These are phyloP conservation scores for Smallanthus sonchifolius DNA, from an alignment of 129 eudicot genomes.

Conservation along the genomic window DNA sequence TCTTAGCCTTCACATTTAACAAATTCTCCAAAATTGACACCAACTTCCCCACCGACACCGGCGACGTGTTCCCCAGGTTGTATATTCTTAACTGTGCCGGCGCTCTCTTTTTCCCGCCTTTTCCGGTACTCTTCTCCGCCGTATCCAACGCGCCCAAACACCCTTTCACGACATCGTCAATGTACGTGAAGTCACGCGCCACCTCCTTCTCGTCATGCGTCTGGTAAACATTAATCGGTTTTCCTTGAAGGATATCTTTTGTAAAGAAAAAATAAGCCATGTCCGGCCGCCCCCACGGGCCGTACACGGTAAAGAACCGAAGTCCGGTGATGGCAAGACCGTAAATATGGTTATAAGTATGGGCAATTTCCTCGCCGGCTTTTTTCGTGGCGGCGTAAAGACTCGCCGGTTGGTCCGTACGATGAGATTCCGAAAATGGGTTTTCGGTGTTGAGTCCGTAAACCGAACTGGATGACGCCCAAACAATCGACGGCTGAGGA, in stretches of 20 bases:
- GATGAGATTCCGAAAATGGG: slow-evolving; percentile 61
- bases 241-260: slow-evolving; percentile 53
- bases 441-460: slow-evolving; percentile 58
- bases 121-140: slow-evolving; percentile 80
- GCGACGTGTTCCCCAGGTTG: slow-evolving; percentile 69
- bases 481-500: slow-evolving; percentile 74
- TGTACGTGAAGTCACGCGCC: slow-evolving; percentile 85
- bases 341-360: slow-evolving; percentile 65
- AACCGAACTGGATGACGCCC: slow-evolving; percentile 78
- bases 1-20: slow-evolving; percentile 55
- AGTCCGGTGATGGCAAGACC: slow-evolving; percentile 66
- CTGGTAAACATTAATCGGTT: slow-evolving; percentile 45
- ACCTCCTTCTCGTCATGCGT: slow-evolving; percentile 55
- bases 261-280: slow-evolving; percentile 84
- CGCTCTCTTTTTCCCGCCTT: slow-evolving; percentile 55
- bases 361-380: slow-evolving; percentile 78
- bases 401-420: slow-evolving; percentile 70
- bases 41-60: slow-evolving; percentile 64
- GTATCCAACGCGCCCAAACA: slow-evolving; percentile 76
- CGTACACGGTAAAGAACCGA: slow-evolving; percentile 68
- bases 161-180: slow-evolving; percentile 71
- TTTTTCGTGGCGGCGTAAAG: slow-evolving; percentile 78
- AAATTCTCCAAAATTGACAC: slow-evolving; percentile 50
- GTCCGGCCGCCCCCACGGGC: slow-evolving; percentile 86
- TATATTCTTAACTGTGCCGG: slow-evolving; percentile 63